phyloP scores from a whole-genome alignment of 2,329 filamentous ascomycete genomes.

The Mariannaea sp. region DNA sequence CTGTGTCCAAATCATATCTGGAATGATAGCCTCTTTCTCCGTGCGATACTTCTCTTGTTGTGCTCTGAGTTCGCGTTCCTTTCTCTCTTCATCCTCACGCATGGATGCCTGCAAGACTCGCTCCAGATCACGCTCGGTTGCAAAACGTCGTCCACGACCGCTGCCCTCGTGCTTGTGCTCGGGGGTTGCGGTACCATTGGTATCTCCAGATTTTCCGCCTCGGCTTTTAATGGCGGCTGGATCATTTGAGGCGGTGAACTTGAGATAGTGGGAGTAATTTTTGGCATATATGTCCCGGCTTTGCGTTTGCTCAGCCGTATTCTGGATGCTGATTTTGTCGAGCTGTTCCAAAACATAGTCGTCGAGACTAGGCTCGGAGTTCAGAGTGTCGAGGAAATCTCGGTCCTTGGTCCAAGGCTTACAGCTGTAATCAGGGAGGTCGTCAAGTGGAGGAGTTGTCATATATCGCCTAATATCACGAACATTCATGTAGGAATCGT shows the following conservation, averaged over 20 bases:
- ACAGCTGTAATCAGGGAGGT: conserved; percentile 53
- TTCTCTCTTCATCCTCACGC: conserved; percentile 70
- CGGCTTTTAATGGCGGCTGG: conserved; percentile 59
- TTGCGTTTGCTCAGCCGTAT: conserved; percentile 46
- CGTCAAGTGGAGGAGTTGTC: conserved; percentile 59
- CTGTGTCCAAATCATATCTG: conserved; percentile 68
- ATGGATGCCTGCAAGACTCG: conserved; percentile 73
- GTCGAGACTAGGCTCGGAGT: conserved; percentile 47
- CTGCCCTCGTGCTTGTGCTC: conserved; percentile 64
- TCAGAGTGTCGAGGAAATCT: conserved; percentile 49
- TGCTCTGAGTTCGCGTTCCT: conserved; percentile 67
- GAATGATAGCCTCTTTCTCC: conserved; percentile 77
- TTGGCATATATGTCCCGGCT: conserved; percentile 49
- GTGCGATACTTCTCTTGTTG: conserved; percentile 73
- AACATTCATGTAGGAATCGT: conserved; percentile 55
- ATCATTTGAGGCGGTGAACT: conserved; percentile 61
- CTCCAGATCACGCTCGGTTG: conserved; percentile 75
- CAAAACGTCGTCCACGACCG: conserved; percentile 61
- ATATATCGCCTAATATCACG: conserved; percentile 57
- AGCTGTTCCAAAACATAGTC: conserved; percentile 54
- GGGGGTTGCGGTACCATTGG: conserved; percentile 46
- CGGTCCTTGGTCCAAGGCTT: conserved; percentile 55
- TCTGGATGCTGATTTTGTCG: conserved; percentile 46
- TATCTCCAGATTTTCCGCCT: conserved; percentile 51
- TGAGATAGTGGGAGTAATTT: conserved; percentile 57